These are phyloP conservation scores for Boletus huronensis DNA, from an alignment of 768 basidiomycete species.

Conservation along the genomic window DNA sequence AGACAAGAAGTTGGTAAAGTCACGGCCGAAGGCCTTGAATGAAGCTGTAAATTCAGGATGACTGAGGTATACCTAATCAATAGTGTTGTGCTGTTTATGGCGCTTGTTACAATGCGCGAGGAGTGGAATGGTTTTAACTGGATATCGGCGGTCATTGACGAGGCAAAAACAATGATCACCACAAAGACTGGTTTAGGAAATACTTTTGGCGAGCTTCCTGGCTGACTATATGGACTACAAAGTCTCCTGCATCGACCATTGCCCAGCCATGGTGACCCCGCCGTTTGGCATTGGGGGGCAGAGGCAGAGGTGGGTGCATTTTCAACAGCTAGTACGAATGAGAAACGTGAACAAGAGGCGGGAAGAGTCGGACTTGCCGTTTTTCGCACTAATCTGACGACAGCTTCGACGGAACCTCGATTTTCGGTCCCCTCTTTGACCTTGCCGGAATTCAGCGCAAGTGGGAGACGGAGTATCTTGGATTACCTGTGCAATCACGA, in stretches of 20 bases:
- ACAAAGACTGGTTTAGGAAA: conserved; percentile 40
- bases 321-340: conserved; percentile 49
- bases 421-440: conserved; percentile 85
- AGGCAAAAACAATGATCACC: conserved; percentile 18
- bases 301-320: conserved; percentile 51
- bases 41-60: background rate
- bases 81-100: background rate
- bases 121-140: background rate
- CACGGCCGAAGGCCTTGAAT: background rate
- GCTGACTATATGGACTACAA: conserved; percentile 77
- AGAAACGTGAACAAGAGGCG: conserved; percentile 1
- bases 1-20: background rate
- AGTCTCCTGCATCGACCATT: conserved; percentile 77
- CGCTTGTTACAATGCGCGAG: background rate
- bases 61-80: background rate
- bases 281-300: conserved; percentile 63
- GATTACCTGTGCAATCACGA: conserved; percentile 65
- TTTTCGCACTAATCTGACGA: conserved; percentile 67
- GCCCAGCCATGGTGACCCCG: conserved; percentile 72
- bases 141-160: background rate
- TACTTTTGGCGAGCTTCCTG: conserved; percentile 63
- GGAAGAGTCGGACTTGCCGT: conserved; percentile 44
- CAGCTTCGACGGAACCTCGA: conserved; percentile 71
- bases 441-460: conserved; percentile 32
- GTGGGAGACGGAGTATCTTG: background rate